A percentile compares a stretch with the other conserved stretches of the same genome.
phyloP scores from a whole-genome alignment of 169 alveolate species.

The Eimeria zaria region DNA sequence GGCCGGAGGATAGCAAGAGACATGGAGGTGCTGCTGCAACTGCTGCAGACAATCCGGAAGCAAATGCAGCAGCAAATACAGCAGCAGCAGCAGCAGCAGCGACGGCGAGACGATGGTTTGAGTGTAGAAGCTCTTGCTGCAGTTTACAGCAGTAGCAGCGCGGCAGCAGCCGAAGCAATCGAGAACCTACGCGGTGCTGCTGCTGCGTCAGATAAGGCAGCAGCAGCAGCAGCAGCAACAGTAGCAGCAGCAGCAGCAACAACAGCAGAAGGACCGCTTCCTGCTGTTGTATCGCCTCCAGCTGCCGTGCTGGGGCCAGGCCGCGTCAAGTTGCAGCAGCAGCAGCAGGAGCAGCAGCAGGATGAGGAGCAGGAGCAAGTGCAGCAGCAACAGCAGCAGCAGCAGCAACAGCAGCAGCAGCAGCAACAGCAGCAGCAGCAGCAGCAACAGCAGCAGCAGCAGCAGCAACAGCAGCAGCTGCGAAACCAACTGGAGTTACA shows the following conservation, averaged over 20 bases:
- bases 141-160: background rate
- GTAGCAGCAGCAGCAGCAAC: background rate
- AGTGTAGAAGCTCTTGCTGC: background rate
- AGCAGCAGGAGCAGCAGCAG: no score
- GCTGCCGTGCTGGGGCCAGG: background rate
- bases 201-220: background rate
- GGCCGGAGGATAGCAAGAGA: background rate
- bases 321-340: background rate
- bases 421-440: background rate
- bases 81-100: conserved; percentile 56
- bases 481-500: background rate
- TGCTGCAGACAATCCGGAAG: conserved; percentile 20
- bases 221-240: conserved; percentile 13
- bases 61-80: conserved; percentile 18
- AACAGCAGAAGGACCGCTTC: background rate
- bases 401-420: background rate
- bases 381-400: background rate
- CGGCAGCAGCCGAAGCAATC: conserved; percentile 18
- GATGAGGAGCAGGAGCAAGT: no score
- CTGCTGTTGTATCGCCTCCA: background rate
- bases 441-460: background rate
- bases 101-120: background rate
- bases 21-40: conserved; percentile 29
- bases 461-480: background rate
- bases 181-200: background rate